Percentiles rank a stretch among this genome's conserved stretches.
These are phyloP conservation scores for Meyerozyma guilliermondii DNA, from an alignment of 1,139 yeast species.

Conservation along the genomic window DNA sequence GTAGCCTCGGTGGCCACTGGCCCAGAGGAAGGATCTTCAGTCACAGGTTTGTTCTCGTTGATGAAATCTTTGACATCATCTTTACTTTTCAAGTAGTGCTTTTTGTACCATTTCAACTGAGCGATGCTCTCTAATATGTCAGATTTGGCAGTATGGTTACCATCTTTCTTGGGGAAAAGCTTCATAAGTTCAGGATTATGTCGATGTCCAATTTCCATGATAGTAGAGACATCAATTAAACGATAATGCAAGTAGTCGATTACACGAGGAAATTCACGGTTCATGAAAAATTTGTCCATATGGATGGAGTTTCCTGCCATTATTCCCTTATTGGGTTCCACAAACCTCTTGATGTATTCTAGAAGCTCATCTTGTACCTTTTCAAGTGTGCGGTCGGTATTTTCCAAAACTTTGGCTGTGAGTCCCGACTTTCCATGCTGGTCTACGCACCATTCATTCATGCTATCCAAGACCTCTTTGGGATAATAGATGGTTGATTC, in stretches of 20 bases:
- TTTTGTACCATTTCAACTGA: constrained; percentile 74
- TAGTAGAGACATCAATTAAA: constrained; percentile 79
- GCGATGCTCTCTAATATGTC: constrained; percentile 88
- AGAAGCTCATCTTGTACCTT: constrained; percentile 64
- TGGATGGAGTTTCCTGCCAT: constrained; percentile 92
- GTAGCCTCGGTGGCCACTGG: not conserved
- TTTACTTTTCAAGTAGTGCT: constrained; percentile 48
- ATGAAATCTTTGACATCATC: constrained; percentile 17
- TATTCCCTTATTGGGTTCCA: constrained; percentile 53
- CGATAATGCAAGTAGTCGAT: constrained; percentile 75
- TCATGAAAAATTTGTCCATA: constrained; percentile 84
- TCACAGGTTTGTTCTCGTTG: not conserved
- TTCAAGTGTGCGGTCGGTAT: constrained; percentile 46
- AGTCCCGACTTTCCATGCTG: constrained; percentile 82
- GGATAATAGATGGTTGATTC: constrained; percentile 79
- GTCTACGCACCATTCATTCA: constrained; percentile 82
- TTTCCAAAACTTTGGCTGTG: constrained; percentile 58
- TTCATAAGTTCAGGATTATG: constrained; percentile 64
- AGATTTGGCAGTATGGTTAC: constrained; percentile 76
- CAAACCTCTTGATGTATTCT: constrained; percentile 51
- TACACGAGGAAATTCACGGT: constrained; percentile 75
- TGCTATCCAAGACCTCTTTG: constrained; percentile 54
- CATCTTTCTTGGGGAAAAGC: constrained; percentile 56
- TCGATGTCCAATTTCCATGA: constrained; percentile 74
- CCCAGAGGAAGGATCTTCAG: not conserved